Evolutionary conservation across 257 asterid genomes (phyloP), one percentile per base, ranked within the genome.

Genomic region (Solanum chiquidenum): DNA sequence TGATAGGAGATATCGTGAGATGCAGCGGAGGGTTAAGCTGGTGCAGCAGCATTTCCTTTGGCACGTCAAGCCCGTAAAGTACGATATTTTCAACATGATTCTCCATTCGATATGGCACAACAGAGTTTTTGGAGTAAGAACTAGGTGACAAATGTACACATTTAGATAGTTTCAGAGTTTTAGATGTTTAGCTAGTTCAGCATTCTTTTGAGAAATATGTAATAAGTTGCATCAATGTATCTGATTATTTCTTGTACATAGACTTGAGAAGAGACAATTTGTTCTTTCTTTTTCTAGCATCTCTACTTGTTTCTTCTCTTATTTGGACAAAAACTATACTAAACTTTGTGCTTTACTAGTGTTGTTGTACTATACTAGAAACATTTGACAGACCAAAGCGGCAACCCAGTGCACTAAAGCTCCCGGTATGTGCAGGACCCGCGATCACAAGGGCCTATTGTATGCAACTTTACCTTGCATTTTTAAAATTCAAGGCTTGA

Each of bases 21-120:
- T 97, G 99, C 98, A 97, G 89, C 71, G 46, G 86, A 94, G 94
- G 89, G 98, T 97, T 49, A 94, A 92, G 90, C 90, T 88, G 94
- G 98, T 94, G 21, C 98, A 94, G 86, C 93, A 89, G 89, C 99
- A 97, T 90, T 97, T 97, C 69, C 94, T 97, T n/a, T 97, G 99
- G 99, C 97, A 97, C 91, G 69, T 91, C 64, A 92, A 80, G 90
- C 98, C 99, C 14, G 94, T 93, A 68, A 93, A 91, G 90, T 94
- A 94, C 40, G 99, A 95, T 84, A 90, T 91, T 84, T 97, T 97
- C 80, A 92, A 95, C 74, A 95, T 97, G 99, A 91, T 95, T 89
- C 91, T 97, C 21, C 99, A 97, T 77, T 95, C 99, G 2, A 86
- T 95, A 21, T 97, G 99, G 99, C 91, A 93, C 85, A 97, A 91